Base-by-base conservation (phyloP, 2,329 filamentous ascomycete genomes). In the Sclerotiophoma versabilis region DNA sequence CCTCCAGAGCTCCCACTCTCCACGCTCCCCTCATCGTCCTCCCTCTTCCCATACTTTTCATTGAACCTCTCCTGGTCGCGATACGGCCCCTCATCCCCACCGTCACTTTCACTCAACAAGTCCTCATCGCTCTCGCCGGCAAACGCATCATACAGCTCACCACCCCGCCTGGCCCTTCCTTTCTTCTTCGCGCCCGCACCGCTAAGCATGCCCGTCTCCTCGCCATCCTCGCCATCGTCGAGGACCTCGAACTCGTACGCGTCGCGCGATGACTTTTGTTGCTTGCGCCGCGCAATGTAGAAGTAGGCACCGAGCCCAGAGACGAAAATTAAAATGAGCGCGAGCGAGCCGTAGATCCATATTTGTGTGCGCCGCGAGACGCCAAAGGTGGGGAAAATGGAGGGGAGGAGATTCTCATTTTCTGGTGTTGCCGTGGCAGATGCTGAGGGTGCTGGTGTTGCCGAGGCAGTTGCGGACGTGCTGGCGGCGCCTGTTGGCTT, bases 61-160 rank as follows among this genome's bases (percentile, higher is more conserved):
- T 72, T 66, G 36, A 60, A 74, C 20, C 55, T 58, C 25, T 65
- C 67, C 25, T 73, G 66, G 50, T 75, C 72, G 27, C 65, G 48
- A 52, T 75, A 75, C 12, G 70, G 70, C 9, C 65, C 77, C 48
- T 75, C 73, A 25, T 75, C 72, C 0, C 60, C 64, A n/a, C 71
- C 75, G 15, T 77, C 77, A 43, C 71, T 71, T 30, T 77, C 76
- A 27, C 75, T 76, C 54, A 85, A 78, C 33, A 85, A 68, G 54
- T 89, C 87, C 49, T 91, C 89, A 52, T 95, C 93, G 53, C 93
- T 93, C 46, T 92, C 93, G 14, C 91, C 93, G 0, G 95, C 95
- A 81, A 99, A 99, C 4, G 95, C 95, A 80, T 99, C 95, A 74
- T 99, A 99, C 37, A 99, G 79, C 78, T 98, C 93, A 23, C 93